phyloP scores from a whole-genome alignment of 306 rosid genomes.

The Vicia sativa region DNA sequence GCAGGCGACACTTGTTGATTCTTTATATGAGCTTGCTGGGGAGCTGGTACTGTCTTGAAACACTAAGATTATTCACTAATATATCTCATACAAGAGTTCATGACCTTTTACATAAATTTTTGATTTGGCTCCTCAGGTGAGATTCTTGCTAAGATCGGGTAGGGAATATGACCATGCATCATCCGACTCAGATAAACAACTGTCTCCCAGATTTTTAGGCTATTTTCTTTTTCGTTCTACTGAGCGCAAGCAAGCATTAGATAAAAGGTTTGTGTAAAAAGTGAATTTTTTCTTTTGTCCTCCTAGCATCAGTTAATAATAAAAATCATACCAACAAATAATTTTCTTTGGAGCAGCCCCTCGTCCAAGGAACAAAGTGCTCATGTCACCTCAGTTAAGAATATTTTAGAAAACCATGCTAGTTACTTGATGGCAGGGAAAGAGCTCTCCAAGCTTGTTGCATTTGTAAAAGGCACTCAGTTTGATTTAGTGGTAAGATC shows the following conservation, averaged over 20 bases:
- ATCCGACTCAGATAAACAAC: constrained; percentile 60
- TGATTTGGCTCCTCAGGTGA: constrained; percentile 63
- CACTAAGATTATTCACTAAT: constrained; percentile 22
- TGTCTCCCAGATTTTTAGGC: constrained; percentile 90
- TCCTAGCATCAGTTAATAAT: constrained; percentile 1
- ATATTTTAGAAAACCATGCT: constrained; percentile 90
- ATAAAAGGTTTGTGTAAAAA: constrained; percentile 60
- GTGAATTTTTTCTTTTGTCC: constrained; percentile 27
- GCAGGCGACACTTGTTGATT: constrained; percentile 97
- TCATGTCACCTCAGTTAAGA: constrained; percentile 83
- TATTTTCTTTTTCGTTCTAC: constrained; percentile 83
- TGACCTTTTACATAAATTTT: constrained; percentile 28
- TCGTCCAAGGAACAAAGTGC: constrained; percentile 92
- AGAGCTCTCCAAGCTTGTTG: constrained; percentile 96
- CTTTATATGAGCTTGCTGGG: constrained; percentile 97
- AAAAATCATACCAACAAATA: constrained; percentile 34
- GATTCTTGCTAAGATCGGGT: constrained; percentile 97
- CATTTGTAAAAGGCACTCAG: constrained; percentile 95
- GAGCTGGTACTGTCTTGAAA: constrained; percentile 70
- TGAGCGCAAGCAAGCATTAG: constrained; percentile 65
- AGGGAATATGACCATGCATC: constrained; percentile 80
- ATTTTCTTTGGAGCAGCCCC: constrained; percentile 53
- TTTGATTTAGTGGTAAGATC: constrained; percentile 89
- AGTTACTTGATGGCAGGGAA: constrained; percentile 93
- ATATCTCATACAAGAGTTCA: constrained; percentile 30